These are phyloP conservation scores for Clonostachys rhizophaga DNA, from an alignment of 2,329 filamentous ascomycete species.

Conservation along the genomic window DNA sequence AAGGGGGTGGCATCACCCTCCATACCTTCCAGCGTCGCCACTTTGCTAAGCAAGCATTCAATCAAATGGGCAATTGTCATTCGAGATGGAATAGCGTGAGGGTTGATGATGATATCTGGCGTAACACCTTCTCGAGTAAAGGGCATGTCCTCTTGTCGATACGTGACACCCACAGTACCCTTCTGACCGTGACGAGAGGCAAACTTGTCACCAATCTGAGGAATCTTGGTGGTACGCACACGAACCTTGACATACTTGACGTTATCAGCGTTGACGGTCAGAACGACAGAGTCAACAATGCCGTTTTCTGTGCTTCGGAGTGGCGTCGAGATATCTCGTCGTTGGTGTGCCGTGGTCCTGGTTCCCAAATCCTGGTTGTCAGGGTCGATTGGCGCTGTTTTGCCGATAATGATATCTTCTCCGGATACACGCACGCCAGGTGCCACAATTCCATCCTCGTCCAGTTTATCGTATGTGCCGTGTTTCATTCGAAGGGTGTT, in stretches of 20 bases:
- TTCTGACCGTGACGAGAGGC: constrained; percentile 99
- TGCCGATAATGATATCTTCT: constrained; percentile 98
- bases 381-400: constrained; percentile 90
- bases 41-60: constrained; percentile 95
- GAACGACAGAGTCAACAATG: constrained; percentile 87
- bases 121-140: constrained; percentile 89
- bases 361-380: constrained; percentile 93
- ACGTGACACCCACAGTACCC: constrained; percentile 98
- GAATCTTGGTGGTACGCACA: constrained; percentile 94
- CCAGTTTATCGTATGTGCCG: constrained; percentile 94
- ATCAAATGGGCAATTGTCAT: constrained; percentile 99
- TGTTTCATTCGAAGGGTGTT: constrained; percentile 92
- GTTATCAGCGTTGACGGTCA: constrained; percentile 93
- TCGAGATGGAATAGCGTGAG: constrained; percentile 97
- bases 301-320: constrained; percentile 94
- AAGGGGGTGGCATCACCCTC: constrained; percentile 98
- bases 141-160: constrained; percentile 97
- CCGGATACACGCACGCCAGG: constrained; percentile 93
- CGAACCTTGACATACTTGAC: constrained; percentile 96
- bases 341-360: constrained; percentile 82
- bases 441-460: constrained; percentile 91
- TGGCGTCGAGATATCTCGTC: constrained; percentile 93
- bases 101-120: constrained; percentile 97
- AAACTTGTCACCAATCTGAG: constrained; percentile 98
- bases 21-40: constrained; percentile 86